Evolutionary conservation across 805 yeast species (phyloP).

Genomic region (Pichia kluyveri): DNA sequence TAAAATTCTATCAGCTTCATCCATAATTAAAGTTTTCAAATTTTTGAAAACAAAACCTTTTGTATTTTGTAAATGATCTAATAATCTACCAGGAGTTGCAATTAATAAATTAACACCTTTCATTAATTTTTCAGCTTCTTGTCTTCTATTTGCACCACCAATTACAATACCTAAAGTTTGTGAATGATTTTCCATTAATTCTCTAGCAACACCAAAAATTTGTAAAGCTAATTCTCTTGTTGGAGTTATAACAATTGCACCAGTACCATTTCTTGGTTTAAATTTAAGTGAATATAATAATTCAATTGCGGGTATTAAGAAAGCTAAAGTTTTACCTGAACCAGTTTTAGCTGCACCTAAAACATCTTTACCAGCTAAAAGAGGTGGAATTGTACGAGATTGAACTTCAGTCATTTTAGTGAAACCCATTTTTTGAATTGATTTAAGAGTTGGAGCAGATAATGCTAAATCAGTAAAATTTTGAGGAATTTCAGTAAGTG

Average conservation of each 20-base stretch:
- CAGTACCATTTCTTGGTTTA: slow-evolving; percentile 97
- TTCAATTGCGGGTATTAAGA: slow-evolving; percentile 92
- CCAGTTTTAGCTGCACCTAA: slow-evolving; percentile 99
- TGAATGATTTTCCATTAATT: slow-evolving; percentile 78
- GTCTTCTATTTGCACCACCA: slow-evolving; percentile 97
- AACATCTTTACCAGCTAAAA: slow-evolving; percentile 93
- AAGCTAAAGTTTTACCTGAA: slow-evolving; percentile 95
- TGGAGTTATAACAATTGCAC: slow-evolving; percentile 92
- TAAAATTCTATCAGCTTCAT: slow-evolving; percentile 96
- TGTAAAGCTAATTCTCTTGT: slow-evolving; percentile 97
- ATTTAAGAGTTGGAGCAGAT: slow-evolving; percentile 74
- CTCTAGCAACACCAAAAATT: slow-evolving; percentile 96
- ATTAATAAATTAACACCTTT: slow-evolving; percentile 91
- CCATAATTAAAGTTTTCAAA: slow-evolving; percentile 87
- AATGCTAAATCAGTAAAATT: slow-evolving; percentile 48
- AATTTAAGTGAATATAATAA: slow-evolving; percentile 80
- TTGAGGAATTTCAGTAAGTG: slow-evolving; percentile 12
- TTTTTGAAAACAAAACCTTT: slow-evolving; percentile 90
- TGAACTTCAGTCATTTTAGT: slow-evolving; percentile 89
- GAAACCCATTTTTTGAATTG: slow-evolving; percentile 85
- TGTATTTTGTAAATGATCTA: slow-evolving; percentile 95
- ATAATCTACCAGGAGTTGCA: slow-evolving; percentile 95
- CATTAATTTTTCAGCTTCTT: slow-evolving; percentile 87
- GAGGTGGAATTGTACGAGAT: slow-evolving; percentile 91
- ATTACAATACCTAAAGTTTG: slow-evolving; percentile 96